Evolutionary conservation across 257 asterid genomes (phyloP).

Genomic region (Apocynum venetum): DNA sequence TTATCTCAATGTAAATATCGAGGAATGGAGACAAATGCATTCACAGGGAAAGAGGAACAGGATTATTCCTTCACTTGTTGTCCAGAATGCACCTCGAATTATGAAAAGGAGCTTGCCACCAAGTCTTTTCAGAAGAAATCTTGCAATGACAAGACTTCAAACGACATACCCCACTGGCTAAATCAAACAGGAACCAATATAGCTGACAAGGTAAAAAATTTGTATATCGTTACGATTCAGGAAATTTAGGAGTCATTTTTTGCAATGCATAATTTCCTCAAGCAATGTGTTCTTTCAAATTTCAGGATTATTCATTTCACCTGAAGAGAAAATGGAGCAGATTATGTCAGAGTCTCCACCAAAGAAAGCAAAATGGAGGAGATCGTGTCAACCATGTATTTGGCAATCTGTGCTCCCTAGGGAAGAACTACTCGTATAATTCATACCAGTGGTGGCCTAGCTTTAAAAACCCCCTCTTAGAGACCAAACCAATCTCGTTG

Average conservation of each 20-base stretch:
- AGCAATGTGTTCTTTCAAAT: not conserved
- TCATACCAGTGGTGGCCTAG: conserved; percentile 44
- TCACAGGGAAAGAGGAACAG: conserved; percentile 37
- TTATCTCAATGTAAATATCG: conserved; percentile 37
- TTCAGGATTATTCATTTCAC: conserved; percentile 53
- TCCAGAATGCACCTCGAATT: conserved; percentile 59
- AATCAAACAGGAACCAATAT: conserved; percentile 37
- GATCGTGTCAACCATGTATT: conserved; percentile 21
- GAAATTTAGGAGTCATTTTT: too few relatives aligned
- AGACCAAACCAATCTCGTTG: conserved; percentile 49
- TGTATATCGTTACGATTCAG: too few relatives aligned
- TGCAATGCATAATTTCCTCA: too few relatives aligned
- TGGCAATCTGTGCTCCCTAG: conserved; percentile 33
- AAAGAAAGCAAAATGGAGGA: conserved; percentile 32
- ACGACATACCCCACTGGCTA: conserved; percentile 68
- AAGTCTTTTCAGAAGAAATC: conserved; percentile 32
- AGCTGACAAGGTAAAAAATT: conserved; percentile 42
- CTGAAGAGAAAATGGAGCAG: conserved; percentile 72
- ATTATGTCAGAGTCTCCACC: conserved; percentile 56
- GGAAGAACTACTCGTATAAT: conserved; percentile 32
- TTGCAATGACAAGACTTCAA: conserved; percentile 33
- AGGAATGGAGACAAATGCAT: conserved; percentile 36
- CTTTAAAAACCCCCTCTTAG: conserved; percentile 31
- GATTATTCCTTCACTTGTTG: conserved; percentile 54
- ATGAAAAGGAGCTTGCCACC: conserved; percentile 55